Base-by-base conservation (phyloP, 148 eudicot genomes). In the Arbutus unedo region DNA sequence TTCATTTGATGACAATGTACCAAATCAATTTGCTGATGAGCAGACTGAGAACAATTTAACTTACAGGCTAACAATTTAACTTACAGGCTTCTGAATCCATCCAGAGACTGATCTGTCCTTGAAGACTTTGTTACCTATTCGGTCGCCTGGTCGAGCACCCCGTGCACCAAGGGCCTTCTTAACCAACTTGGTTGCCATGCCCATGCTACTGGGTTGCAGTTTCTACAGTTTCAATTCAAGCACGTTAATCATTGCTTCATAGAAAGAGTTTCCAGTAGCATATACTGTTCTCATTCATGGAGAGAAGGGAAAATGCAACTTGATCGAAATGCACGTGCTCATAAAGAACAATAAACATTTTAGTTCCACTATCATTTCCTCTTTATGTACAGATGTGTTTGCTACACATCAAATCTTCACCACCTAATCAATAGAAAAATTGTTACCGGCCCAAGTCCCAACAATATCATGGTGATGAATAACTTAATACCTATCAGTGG, bases 21-120 rank as follows among this genome's bases (percentile, higher is more conserved):
- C 62, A 67, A 43, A 56, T 53, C n/a, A 83, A 77, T 53, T 55
- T n/a, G 38, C 57, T 18, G 38, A 77, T 76, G 2, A 25, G n/a
- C 68, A 53, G 4, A 21, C 54, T 54, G 14, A 8, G 7, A 47
- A 59, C 45, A 2, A 5, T 13, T 2, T 0, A 6, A 41, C 13
- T 53, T 49, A 6, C 19, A 70, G 44, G 48, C 21, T 18, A 45
- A 64, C 11, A 49, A 41, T 56, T 79, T 8, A 8, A 67, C 93
- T 92, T 86, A 95, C 96, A 88, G 81, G 90, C 73, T 92, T 90
- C 85, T 84, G 86, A 73, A 54, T 64, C 78, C 84, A 82, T 74
- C 72, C 76, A 50, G 89, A 85, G 31, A 82, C 81, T 60, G 85
- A 59, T 51, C 86, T 85, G 68, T 78, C 86, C 74, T 85, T 85